phyloP scores from a whole-genome alignment of 805 yeast genomes.

The Zygosaccharomyces rouxii region DNA sequence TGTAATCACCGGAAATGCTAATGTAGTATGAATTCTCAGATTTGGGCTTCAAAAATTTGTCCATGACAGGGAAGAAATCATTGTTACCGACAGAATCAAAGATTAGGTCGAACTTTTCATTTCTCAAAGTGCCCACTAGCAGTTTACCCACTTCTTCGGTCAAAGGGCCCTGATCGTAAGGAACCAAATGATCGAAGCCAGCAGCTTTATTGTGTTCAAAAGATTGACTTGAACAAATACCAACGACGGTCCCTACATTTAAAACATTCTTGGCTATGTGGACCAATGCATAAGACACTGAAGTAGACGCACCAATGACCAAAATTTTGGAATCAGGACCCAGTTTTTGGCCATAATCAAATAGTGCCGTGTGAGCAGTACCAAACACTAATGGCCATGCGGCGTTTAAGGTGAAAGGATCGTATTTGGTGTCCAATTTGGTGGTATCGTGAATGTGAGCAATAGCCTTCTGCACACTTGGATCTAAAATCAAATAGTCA shows the following conservation, averaged over 20 bases:
- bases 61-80: constrained; percentile 43
- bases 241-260: constrained; percentile 49
- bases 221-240: constrained; percentile 51
- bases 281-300: constrained; percentile 55
- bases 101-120: constrained; percentile 54
- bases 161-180: constrained; percentile 47
- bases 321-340: constrained; percentile 47
- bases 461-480: constrained; percentile 27
- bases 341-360: constrained; percentile 34
- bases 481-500: constrained; percentile 44
- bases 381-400: constrained; percentile 60
- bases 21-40: constrained; percentile 46
- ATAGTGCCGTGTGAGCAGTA: constrained; percentile 50
- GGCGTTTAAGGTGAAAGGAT: constrained; percentile 36
- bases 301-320: constrained; percentile 70
- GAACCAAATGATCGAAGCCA: constrained; percentile 59
- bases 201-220: constrained; percentile 39
- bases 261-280: constrained; percentile 52
- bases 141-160: constrained; percentile 36
- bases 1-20: constrained; percentile 55
- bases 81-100: constrained; percentile 62
- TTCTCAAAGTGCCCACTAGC: constrained; percentile 26
- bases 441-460: constrained; percentile 28
- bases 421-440: constrained; percentile 32
- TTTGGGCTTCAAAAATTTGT: constrained; percentile 43